phyloP scores from a whole-genome alignment of 805 yeast species.

The Wickerhamomyces bovis region DNA sequence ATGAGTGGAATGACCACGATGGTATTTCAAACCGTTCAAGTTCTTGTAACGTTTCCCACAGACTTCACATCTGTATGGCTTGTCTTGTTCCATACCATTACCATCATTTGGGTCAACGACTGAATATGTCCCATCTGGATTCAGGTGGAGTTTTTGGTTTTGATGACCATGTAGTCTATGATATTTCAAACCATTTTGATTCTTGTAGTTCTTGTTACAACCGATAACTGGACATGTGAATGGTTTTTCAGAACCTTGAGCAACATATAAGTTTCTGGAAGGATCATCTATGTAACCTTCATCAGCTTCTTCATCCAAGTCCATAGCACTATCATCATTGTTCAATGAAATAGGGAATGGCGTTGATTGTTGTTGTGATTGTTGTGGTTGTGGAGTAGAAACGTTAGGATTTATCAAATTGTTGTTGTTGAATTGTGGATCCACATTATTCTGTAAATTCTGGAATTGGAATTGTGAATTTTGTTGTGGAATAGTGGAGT shows the following conservation, averaged over 20 bases:
- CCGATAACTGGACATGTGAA: slow-evolving; percentile 97
- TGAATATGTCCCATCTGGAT: slow-evolving; percentile 88
- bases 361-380: slow-evolving; percentile 18
- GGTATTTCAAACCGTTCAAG: slow-evolving; percentile 92
- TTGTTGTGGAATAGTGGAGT: neutral
- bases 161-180: slow-evolving; percentile 96
- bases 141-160: slow-evolving; percentile 84
- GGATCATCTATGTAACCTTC: slow-evolving; percentile 93
- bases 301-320: slow-evolving; percentile 48
- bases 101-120: slow-evolving; percentile 95
- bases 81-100: slow-evolving; percentile 92
- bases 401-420: neutral
- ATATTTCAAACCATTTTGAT: slow-evolving; percentile 94
- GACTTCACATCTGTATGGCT: slow-evolving; percentile 96
- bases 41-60: slow-evolving; percentile 97
- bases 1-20: slow-evolving; percentile 97
- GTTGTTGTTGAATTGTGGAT: slow-evolving; percentile 5
- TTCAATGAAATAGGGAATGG: slow-evolving; percentile 30
- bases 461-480: slow-evolving; percentile 6
- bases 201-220: slow-evolving; percentile 94
- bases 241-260: slow-evolving; percentile 92
- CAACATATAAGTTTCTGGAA: slow-evolving; percentile 86
- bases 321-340: slow-evolving; percentile 24
- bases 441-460: slow-evolving; percentile 1
- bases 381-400: slow-evolving; percentile 10